Evolutionary conservation across 2,329 filamentous ascomycete species (phyloP), one percentile per base, ranked within the genome.

Genomic region (Cadophora malorum): DNA sequence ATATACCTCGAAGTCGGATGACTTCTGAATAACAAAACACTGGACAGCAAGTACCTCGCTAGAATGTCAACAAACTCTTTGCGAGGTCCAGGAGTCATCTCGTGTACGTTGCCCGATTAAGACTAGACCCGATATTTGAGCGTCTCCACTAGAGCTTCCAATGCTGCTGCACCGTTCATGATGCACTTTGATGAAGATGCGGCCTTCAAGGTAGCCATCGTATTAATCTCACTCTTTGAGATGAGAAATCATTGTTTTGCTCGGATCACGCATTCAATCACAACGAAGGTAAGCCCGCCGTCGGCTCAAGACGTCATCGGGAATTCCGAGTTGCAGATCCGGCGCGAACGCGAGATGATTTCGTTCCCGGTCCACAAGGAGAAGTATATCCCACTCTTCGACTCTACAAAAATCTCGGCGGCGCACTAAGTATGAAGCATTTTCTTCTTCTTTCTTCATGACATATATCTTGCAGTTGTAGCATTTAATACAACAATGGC

Each of bases 371-470:
- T 59, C 56, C 56, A 59, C n/a, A 41, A 59, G 25, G n/a, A 55
- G 35, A 60, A 56, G 31, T 66, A 55, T 63, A 63, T 63, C 65
- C 65, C 65, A 67, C 65, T 58, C 59, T 63, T 67, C 49, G 35
- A 35, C 31, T 33, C 35, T 41, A n/a, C 35, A 33, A 38, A 14
- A 25, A 3, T 45, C 19, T 21, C 56, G 19, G 33, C 64, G 16
- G 33, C 64, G 16, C 25, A 21, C 19, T 68, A 63, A 65, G 67
- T 65, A 65, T 65, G 63, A 63, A 41, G 59, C 33, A 41, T 59
- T 65, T 55, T 49, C 23, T n/a, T 63, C 12, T 23, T 59, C n/a
- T 62, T n/a, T 23, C 35, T 60, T 58, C 31, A 38, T 59, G 60
- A 28, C 49, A 52, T 45, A 12, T 63, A 52, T 41, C 12, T 55